Percentiles rank a stretch among this genome's conserved stretches.
These are phyloP conservation scores for Pharus latifolius DNA, from an alignment of 176 grass and related monocot species.

Conservation along the genomic window DNA sequence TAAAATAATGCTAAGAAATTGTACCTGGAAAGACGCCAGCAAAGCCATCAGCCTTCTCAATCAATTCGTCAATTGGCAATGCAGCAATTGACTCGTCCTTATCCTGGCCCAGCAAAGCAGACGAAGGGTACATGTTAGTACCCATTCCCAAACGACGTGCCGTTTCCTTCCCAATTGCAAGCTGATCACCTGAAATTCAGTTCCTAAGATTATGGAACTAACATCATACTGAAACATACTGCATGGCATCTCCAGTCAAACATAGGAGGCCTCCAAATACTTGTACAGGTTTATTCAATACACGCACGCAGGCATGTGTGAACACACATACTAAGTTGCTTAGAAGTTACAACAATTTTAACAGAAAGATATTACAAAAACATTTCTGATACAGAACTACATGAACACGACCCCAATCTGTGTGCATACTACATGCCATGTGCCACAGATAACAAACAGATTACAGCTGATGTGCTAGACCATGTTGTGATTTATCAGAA, in stretches of 20 bases:
- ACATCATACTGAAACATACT: neutral
- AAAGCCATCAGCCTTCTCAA: conserved; percentile 93
- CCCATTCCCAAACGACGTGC: conserved; percentile 83
- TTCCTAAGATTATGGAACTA: neutral
- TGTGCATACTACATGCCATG: no score
- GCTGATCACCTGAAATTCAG: conserved; percentile 53
- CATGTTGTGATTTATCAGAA: no score
- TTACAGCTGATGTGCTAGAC: no score
- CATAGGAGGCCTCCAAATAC: neutral
- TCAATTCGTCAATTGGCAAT: conserved; percentile 82
- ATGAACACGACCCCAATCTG: neutral
- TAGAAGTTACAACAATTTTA: no score
- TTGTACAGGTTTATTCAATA: no score
- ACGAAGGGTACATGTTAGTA: conserved; percentile 96
- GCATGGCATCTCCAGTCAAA: neutral
- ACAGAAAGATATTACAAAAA: neutral
- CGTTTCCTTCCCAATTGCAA: conserved; percentile 91
- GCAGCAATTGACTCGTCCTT: conserved; percentile 69
- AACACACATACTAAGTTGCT: no score
- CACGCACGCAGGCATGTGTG: no score
- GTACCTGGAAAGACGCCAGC: conserved; percentile 91
- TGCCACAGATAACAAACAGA: no score
- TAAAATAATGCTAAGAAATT: neutral
- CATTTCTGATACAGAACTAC: neutral
- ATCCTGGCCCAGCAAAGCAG: conserved; percentile 66